Evolutionary conservation across 2,329 filamentous ascomycete genomes (phyloP).

Genomic region (Penicillium sp.): DNA sequence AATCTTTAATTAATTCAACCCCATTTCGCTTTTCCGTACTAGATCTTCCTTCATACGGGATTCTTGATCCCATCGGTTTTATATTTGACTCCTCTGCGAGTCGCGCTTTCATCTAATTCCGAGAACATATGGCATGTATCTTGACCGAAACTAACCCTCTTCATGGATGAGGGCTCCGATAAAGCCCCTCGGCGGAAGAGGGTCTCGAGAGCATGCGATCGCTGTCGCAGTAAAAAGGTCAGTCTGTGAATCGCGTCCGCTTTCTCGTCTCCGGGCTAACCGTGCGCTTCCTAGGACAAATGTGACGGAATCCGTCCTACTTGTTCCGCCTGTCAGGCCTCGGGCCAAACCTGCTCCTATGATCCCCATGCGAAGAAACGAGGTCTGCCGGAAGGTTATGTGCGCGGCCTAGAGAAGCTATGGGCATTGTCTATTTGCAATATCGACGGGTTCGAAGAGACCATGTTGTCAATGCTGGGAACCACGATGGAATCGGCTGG

Average conservation of each 20-base stretch:
- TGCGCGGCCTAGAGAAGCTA: conserved; percentile 48
- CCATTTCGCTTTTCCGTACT: neutral
- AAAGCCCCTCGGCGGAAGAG: conserved; percentile 44
- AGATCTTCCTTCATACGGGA: neutral
- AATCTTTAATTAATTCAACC: neutral
- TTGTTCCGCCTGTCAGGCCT: conserved; percentile 43
- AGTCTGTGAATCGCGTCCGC: conserved; percentile 1
- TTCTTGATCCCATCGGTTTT: neutral
- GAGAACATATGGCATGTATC: conserved; percentile 26
- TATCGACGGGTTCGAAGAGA: conserved; percentile 46
- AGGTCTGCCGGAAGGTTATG: conserved; percentile 48
- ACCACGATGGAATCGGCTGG: conserved; percentile 31
- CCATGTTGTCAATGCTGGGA: conserved; percentile 41
- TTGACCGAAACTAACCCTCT: conserved; percentile 23
- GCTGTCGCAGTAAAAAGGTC: conserved; percentile 47
- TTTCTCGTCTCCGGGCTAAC: neutral
- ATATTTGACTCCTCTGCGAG: neutral
- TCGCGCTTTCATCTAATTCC: neutral
- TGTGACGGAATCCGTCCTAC: conserved; percentile 46
- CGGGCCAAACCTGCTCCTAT: conserved; percentile 44
- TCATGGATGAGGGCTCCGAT: conserved; percentile 43
- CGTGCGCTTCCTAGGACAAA: conserved; percentile 32
- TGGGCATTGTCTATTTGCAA: conserved; percentile 47
- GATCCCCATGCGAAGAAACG: conserved; percentile 47
- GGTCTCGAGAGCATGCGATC: conserved; percentile 48